A percentile compares a stretch with the other conserved stretches of the same genome.
These are phyloP conservation scores for Phytophthora multivora DNA, from an alignment of 352 stramenopile genomes.

Conservation along the genomic window DNA sequence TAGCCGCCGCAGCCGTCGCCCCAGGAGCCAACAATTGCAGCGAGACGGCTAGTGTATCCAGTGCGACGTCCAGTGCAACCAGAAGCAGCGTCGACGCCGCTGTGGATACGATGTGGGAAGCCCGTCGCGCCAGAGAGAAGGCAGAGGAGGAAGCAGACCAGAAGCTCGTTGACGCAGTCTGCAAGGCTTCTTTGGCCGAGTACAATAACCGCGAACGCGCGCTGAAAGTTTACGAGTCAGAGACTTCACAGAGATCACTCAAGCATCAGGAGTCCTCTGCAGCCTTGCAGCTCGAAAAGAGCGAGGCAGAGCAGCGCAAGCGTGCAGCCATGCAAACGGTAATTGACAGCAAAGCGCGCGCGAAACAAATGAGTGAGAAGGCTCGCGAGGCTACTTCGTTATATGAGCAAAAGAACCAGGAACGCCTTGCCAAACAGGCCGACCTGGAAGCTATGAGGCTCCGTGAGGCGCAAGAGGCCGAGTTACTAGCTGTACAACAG, in stretches of 20 bases:
- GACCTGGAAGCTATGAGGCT: slow-evolving; percentile 51
- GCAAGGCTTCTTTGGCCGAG: slow-evolving; percentile 75
- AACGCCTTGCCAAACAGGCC: slow-evolving; percentile 58
- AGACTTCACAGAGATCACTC: slow-evolving; percentile 35
- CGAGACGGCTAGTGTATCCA: slow-evolving; percentile 18
- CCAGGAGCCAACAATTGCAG: not conserved
- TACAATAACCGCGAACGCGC: slow-evolving; percentile 73
- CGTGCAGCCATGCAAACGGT: slow-evolving; percentile 74
- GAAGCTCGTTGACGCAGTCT: slow-evolving; percentile 81
- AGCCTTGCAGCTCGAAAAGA: slow-evolving; percentile 46
- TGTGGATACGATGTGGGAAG: slow-evolving; percentile 70
- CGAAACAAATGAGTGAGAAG: slow-evolving; percentile 65
- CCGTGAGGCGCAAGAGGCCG: slow-evolving; percentile 44
- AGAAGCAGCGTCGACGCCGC: slow-evolving; percentile 40
- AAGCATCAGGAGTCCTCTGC: slow-evolving; percentile 38
- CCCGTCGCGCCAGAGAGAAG: slow-evolving; percentile 51
- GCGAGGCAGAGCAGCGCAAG: slow-evolving; percentile 63
- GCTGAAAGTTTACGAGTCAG: slow-evolving; percentile 55
- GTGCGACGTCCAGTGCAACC: slow-evolving; percentile 24
- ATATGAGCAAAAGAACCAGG: slow-evolving; percentile 62
- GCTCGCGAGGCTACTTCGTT: slow-evolving; percentile 61
- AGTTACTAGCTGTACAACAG: slow-evolving; percentile 55
- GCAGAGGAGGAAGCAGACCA: slow-evolving; percentile 65
- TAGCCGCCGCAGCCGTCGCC: slow-evolving; percentile 12
- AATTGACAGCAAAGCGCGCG: slow-evolving; percentile 70